Evolutionary conservation across 495 filamentous ascomycete genomes (phyloP).

Genomic region (Xanthoparmelia taractica): DNA sequence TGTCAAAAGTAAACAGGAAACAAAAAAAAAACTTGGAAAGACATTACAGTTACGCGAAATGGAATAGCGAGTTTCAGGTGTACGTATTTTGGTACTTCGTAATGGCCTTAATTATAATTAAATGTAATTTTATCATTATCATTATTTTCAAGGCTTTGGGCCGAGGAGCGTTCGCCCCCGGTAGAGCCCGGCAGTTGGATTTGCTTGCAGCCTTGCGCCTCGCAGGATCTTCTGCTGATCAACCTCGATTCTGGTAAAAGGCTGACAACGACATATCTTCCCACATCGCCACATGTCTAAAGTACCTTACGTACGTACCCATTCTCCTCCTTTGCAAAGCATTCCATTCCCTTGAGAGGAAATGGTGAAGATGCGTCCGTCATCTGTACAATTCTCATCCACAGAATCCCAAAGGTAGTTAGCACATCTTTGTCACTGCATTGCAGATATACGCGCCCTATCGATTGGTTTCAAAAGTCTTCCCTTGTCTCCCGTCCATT

Average conservation of each 20-base stretch:
- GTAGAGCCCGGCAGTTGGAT: neutral
- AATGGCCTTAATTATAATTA: no score
- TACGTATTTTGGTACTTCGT: neutral
- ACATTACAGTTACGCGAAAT: slow-evolving; percentile 12
- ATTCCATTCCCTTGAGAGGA: neutral
- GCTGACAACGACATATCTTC: neutral
- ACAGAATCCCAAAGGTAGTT: no score
- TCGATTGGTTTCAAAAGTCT: no score
- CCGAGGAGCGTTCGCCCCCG: no score
- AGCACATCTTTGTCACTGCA: neutral
- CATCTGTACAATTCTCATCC: neutral
- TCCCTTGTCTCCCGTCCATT: neutral
- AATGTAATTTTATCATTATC: no score
- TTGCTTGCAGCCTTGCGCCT: neutral
- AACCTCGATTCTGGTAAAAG: neutral
- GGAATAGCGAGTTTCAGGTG: slow-evolving; percentile 3
- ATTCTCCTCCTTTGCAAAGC: neutral
- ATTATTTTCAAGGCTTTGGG: no score
- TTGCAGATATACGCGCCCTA: neutral
- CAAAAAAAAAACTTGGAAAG: neutral
- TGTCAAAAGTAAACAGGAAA: no score
- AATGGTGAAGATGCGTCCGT: neutral
- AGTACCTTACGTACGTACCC: no score
- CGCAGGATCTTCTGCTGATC: slow-evolving; percentile 9
- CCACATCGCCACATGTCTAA: no score